Conservation (phyloP, 2,329 filamentous ascomycete species). For the Colletotrichum phormii region DNA sequence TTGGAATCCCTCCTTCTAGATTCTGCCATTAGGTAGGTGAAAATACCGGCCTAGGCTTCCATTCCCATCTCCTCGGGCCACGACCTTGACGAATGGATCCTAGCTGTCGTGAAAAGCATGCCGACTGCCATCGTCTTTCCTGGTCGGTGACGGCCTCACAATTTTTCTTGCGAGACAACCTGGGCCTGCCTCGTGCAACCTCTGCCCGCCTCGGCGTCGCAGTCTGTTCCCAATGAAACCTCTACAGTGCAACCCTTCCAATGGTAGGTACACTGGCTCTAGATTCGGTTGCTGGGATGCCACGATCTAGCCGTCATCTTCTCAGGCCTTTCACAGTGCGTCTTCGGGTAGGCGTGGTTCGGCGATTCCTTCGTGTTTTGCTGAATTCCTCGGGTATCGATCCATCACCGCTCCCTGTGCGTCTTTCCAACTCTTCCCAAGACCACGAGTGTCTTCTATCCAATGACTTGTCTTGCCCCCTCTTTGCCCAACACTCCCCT, state of each 20-base stretch:
- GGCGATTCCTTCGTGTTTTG: conserved; percentile 5
- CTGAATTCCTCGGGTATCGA: conserved; percentile 29
- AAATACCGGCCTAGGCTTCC: not conserved
- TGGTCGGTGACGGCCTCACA: not conserved
- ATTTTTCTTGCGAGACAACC: not conserved
- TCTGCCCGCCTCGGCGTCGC: not conserved
- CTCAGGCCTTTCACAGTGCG: not conserved
- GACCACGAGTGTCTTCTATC: conserved; percentile 51
- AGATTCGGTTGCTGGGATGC: conserved; percentile 5
- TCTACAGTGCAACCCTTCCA: not conserved
- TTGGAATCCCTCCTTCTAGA: not conserved
- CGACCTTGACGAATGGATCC: not conserved
- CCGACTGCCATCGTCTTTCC: not conserved
- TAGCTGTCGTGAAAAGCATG: not conserved
- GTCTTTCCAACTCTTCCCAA: conserved; percentile 25
- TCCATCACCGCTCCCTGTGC: conserved; percentile 14
- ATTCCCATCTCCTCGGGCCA: not conserved
- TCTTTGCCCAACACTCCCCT: conserved; percentile 95
- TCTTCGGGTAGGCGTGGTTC: not conserved
- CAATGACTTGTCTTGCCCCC: conserved; percentile 86
- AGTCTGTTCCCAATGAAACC: not conserved
- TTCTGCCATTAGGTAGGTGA: not conserved
- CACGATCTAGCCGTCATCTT: conserved; percentile 9
- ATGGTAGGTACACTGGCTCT: not conserved
- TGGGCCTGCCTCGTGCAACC: not conserved